phyloP scores from a whole-genome alignment of 148 eudicot species.

The Rhododendron kiyosumense region DNA sequence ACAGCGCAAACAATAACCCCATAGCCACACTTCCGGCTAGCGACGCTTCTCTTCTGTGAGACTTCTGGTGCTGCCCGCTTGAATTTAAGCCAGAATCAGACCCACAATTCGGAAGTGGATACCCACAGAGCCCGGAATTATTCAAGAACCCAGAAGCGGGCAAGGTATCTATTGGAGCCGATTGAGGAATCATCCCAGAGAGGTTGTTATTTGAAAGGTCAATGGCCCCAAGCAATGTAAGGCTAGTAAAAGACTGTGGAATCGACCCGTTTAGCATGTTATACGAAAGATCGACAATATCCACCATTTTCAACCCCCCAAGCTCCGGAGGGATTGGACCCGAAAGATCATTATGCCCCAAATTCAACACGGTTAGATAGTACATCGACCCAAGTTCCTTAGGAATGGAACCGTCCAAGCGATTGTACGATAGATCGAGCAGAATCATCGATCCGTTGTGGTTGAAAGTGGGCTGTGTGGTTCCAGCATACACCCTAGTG shows the following conservation, averaged over 20 bases:
- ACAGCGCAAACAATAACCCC: constrained; percentile 68
- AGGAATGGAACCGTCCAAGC: constrained; percentile 66
- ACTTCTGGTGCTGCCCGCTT: constrained; percentile 28
- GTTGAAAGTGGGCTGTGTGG: constrained; percentile 64
- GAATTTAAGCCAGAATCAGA: constrained; percentile 6
- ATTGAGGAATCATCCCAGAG: constrained; percentile 64
- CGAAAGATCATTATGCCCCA: constrained; percentile 74
- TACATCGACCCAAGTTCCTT: constrained; percentile 72
- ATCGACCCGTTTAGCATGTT: constrained; percentile 65
- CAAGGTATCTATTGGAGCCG: constrained; percentile 66
- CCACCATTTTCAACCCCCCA: constrained; percentile 50
- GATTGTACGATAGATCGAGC: constrained; percentile 66
- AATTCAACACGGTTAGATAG: constrained; percentile 55
- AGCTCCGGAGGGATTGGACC: constrained; percentile 75
- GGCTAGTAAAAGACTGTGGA: constrained; percentile 46
- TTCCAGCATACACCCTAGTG: constrained; percentile 53
- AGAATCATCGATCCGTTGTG: constrained; percentile 83
- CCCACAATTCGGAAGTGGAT: constrained; percentile 55
- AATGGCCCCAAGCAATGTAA: constrained; percentile 47
- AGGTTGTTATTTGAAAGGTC: constrained; percentile 66
- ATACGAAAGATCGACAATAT: constrained; percentile 60
- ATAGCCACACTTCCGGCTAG: constrained; percentile 73
- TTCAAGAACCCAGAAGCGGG: constrained; percentile 51
- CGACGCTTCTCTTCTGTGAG: constrained; percentile 50
- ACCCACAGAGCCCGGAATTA: constrained; percentile 82